Evolutionary conservation across 768 basidiomycete species (phyloP).

Genomic region (Mycena venus): DNA sequence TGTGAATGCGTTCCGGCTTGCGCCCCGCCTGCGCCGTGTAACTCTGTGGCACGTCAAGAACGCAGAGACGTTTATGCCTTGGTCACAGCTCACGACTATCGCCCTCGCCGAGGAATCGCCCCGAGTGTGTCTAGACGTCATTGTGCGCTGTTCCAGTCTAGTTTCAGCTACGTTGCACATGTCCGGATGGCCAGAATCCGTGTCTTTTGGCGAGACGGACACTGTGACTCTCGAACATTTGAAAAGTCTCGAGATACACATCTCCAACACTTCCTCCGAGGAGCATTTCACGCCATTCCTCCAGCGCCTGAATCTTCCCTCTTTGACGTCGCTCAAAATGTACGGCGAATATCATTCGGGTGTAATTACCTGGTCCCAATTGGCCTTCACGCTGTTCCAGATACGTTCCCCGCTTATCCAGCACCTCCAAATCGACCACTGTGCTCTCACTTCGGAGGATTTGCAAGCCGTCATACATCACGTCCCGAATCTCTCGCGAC

Average conservation of each 20-base stretch:
- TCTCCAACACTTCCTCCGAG: slow-evolving; percentile 20
- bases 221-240: slow-evolving; percentile 5
- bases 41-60: slow-evolving; percentile 21
- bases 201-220: background rate
- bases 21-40: slow-evolving; percentile 12
- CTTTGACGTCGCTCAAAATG: slow-evolving; percentile 16
- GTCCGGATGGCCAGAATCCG: slow-evolving; percentile 17
- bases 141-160: slow-evolving; percentile 16
- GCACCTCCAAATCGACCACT: slow-evolving; percentile 26
- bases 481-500: background rate
- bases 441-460: slow-evolving; percentile 28
- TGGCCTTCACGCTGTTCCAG: slow-evolving; percentile 23
- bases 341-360: slow-evolving; percentile 29
- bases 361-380: slow-evolving; percentile 22
- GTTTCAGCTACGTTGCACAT: slow-evolving; percentile 22
- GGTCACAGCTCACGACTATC: slow-evolving; percentile 21
- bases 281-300: slow-evolving; percentile 28
- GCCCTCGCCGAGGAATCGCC: slow-evolving; percentile 27
- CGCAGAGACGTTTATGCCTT: slow-evolving; percentile 9
- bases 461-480: slow-evolving; percentile 21
- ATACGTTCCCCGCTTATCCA: slow-evolving; percentile 18
- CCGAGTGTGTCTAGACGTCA: slow-evolving; percentile 16
- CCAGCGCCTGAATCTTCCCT: slow-evolving; percentile 21
- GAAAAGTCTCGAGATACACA: slow-evolving; percentile 20
- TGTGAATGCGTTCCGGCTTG: slow-evolving; percentile 4